A percentile compares a stretch with the other conserved stretches of the same genome.
Evolutionary conservation across 2,329 filamentous ascomycete species (phyloP).

Genomic region (Fusarium fracticaudum): DNA sequence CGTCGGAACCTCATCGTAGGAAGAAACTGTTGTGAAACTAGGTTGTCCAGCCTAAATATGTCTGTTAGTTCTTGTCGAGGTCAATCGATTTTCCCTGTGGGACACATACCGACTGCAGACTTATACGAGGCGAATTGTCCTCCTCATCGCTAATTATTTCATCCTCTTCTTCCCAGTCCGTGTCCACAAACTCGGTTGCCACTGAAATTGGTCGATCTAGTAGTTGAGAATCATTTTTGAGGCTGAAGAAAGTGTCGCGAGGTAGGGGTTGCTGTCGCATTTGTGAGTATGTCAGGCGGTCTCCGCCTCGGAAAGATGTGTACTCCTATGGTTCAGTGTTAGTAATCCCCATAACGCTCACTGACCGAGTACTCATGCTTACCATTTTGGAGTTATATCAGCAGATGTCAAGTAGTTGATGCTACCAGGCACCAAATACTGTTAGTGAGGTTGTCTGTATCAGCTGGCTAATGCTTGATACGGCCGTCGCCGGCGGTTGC

Average conservation of each 20-base stretch:
- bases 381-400: conserved; percentile 47
- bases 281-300: conserved; percentile 55
- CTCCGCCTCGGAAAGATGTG: conserved; percentile 49
- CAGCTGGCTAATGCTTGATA: conserved; percentile 24
- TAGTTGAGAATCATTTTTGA: conserved; percentile 58
- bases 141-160: conserved; percentile 69
- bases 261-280: conserved; percentile 62
- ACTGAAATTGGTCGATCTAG: conserved; percentile 71
- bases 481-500: conserved; percentile 53
- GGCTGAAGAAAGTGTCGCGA: conserved; percentile 70
- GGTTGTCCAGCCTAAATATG: conserved; percentile 69
- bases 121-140: conserved; percentile 73
- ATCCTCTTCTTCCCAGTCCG: conserved; percentile 76
- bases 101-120: conserved; percentile 75
- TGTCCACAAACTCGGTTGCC: conserved; percentile 81
- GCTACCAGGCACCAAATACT: conserved; percentile 29
- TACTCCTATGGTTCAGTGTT: conserved; percentile 46
- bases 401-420: conserved; percentile 13
- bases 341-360: neutral
- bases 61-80: conserved; percentile 18
- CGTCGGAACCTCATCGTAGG: conserved; percentile 84
- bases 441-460: conserved; percentile 28
- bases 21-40: conserved; percentile 87
- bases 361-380: conserved; percentile 18
- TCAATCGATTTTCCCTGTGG: neutral